Conservation (phyloP, 169 alveolate species). For the Eimeria sp. region DNA sequence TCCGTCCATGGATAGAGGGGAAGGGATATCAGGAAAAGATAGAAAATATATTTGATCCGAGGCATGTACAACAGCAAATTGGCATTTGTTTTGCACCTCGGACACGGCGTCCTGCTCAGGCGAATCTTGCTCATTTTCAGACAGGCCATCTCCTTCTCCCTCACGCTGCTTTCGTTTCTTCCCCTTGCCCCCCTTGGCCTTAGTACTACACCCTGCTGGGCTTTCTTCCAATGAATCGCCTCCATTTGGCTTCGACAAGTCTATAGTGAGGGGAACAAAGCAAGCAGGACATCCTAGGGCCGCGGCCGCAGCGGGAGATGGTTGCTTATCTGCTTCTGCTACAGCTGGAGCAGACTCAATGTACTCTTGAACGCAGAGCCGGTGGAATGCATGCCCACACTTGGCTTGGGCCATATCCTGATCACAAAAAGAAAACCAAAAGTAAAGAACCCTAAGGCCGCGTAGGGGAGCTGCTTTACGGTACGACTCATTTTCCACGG, state of each 20-base stretch:
- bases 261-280: constrained; percentile 86
- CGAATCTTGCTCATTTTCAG: constrained; percentile 52
- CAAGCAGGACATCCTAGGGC: constrained; percentile 89
- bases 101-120: constrained; percentile 7
- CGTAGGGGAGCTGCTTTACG: background rate
- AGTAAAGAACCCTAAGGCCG: background rate
- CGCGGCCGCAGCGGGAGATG: background rate
- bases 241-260: constrained; percentile 75
- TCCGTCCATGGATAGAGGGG: too few relatives aligned
- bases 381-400: constrained; percentile 93
- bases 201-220: constrained; percentile 41
- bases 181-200: constrained; percentile 46
- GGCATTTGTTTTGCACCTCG: constrained; percentile 2
- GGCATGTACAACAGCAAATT: background rate
- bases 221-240: constrained; percentile 25
- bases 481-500: background rate
- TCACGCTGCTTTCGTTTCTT: constrained; percentile 4
- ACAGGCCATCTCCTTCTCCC: constrained; percentile 17
- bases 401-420: constrained; percentile 85
- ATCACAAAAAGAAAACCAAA: background rate
- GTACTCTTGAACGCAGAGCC: constrained; percentile 89
- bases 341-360: constrained; percentile 88
- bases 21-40: too few relatives aligned
- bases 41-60: background rate
- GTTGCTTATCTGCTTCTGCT: constrained; percentile 39